A percentile compares a stretch with the other conserved stretches of the same genome.
These are phyloP conservation scores for Coniochaeta ligniaria DNA, from an alignment of 2,329 filamentous ascomycete genomes.

Conservation along the genomic window DNA sequence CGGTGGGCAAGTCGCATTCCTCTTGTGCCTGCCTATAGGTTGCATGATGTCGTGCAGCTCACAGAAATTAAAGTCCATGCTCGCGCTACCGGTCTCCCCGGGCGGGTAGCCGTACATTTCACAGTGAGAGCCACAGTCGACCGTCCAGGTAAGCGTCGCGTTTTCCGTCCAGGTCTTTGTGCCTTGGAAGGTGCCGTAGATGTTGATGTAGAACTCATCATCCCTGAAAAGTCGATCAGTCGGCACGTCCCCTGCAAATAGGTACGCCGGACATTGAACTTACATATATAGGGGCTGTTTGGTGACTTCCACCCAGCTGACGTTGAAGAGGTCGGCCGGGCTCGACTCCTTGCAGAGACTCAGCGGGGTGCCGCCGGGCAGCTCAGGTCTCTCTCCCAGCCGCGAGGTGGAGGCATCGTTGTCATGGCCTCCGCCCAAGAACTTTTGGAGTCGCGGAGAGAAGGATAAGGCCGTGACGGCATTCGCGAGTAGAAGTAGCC, in stretches of 20 bases:
- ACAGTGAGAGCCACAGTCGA: constrained; percentile 9
- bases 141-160: constrained; percentile 6
- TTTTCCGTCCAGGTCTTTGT: constrained; percentile 5
- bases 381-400: constrained; percentile 2
- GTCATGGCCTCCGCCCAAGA: background rate
- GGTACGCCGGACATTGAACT: constrained; percentile 1
- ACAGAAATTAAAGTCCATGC: constrained; percentile 2
- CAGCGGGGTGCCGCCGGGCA: constrained; percentile 6
- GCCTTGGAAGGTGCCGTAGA: constrained; percentile 9
- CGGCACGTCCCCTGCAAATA: background rate
- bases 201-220: constrained; percentile 6
- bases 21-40: constrained; percentile 6
- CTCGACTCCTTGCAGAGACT: constrained; percentile 7
- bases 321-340: constrained; percentile 7
- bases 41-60: constrained; percentile 6
- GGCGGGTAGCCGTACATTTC: constrained; percentile 7
- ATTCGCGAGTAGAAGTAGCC: background rate
- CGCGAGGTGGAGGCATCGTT: background rate
- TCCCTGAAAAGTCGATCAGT: constrained; percentile 6
- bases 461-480: background rate
- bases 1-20: constrained; percentile 7
- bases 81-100: constrained; percentile 3
- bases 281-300: constrained; percentile 8
- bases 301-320: constrained; percentile 5
- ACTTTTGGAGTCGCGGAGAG: background rate